Evolutionary conservation across 768 basidiomycete species (phyloP), one percentile per base, ranked within the genome.

Genomic region (Termitomyces sp.): DNA sequence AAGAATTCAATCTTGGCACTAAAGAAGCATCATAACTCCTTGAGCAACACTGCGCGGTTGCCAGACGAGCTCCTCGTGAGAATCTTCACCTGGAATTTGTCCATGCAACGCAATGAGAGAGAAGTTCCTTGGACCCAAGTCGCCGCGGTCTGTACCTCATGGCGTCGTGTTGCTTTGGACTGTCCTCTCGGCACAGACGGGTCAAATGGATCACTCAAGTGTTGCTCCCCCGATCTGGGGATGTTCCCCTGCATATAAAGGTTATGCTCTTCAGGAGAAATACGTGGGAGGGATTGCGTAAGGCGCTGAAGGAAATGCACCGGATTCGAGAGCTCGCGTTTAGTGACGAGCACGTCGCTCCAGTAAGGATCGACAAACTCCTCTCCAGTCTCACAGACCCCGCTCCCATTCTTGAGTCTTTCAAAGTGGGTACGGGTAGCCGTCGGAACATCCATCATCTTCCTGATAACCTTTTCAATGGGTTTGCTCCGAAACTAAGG

Each of bases 391-490:
- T 57, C 2, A 48, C 56, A 9, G 3, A 22, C 4, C n/a, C 56
- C 6, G 56, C 56, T 12, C 56, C 56, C 4, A 35, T 57, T 2
- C 20, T 57, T 16, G 56, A 57, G 46, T 35, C 18, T 35, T 38
- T 57, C 12, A 49, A 22, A 22, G 44, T 49, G n/a, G 13, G 8
- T 33, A 46, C 45, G 3, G 13, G 20, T 16, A 46, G 22, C 18
- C 54, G 15, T 32, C 0, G 7, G 16, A 39, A 16, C 13, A n/a
- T 56, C 15, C 28, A 45, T 46, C 55, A 35, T 20, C 55, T 56
- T 56, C 55, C 55, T 46, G 44, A 46, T 22, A 56, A 56, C 20
- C 55, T 56, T 6, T 56, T 56, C 33, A 4, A 12, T 22, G 32
- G 24, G 4, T 28, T 28, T 39, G 40, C 55, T 8, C 55, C 55